Base-by-base conservation (phyloP, 1,139 yeast species). In the Lodderomyces metapsilosis region DNA sequence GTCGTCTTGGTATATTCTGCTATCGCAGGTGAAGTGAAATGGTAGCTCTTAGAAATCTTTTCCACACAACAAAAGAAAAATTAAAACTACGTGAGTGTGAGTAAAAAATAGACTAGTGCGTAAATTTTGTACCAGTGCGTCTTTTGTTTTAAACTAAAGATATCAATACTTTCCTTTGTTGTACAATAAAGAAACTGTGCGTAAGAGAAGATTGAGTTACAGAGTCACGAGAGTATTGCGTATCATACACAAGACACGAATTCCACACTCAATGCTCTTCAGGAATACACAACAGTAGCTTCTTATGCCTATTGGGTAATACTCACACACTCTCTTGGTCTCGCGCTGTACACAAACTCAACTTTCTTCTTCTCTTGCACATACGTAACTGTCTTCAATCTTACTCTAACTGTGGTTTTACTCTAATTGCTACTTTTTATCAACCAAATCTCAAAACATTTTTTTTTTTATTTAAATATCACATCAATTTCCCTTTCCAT, bases 401-500 rank as follows among this genome's bases (percentile, higher is more conserved):
- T 24, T 27, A 13, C 24, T 22, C 20, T 34, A 4, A 4, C n/a
- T 23, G n/a, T n/a, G n/a, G n/a, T n/a, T n/a, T n/a, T n/a, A n/a
- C n/a, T n/a, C n/a, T n/a, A n/a, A n/a, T n/a, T n/a, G n/a, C n/a
- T n/a, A n/a, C n/a, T n/a, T n/a, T n/a, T n/a, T n/a, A n/a, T n/a
- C n/a, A n/a, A n/a, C n/a, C n/a, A n/a, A n/a, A n/a, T n/a, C n/a
- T n/a, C n/a, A n/a, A n/a, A n/a, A n/a, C n/a, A n/a, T n/a, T n/a
- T n/a, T 33, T 21, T 24, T 32, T 32, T 18, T 16, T 23, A 34
- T 34, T 34, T 22, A 34, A 34, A 34, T 34, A 34, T 24, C 28
- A 20, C 37, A 34, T 4, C 30, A 34, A 16, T 34, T 24, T 22
- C 27, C 37, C 28, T 16, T 15, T 28, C 15, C 4, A 15, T 15